Percentiles rank a stretch among this genome's conserved stretches.
Evolutionary conservation across 257 asterid species (phyloP).

Genomic region (Nicotiana otophora): DNA sequence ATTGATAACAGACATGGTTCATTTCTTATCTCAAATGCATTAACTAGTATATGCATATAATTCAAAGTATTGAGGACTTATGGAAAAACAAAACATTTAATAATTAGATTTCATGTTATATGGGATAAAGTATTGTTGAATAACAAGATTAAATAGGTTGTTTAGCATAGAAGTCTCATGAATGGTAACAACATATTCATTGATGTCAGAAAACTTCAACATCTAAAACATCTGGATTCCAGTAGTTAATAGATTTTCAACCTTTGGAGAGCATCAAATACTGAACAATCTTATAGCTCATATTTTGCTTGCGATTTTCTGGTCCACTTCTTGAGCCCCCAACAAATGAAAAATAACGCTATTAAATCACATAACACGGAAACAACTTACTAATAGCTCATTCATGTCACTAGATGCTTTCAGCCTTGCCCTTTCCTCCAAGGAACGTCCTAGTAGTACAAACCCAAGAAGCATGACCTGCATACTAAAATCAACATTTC

Average conservation of each 20-base stretch:
- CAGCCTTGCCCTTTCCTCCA: slow-evolving; percentile 94
- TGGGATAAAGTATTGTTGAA: not conserved
- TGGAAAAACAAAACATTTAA: not conserved
- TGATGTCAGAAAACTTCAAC: not conserved
- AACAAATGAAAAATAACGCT: no score
- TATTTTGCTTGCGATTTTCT: not conserved
- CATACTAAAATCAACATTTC: slow-evolving; percentile 52
- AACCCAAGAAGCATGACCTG: slow-evolving; percentile 99
- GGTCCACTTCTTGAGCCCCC: no score
- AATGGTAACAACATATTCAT: not conserved
- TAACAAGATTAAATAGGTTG: not conserved
- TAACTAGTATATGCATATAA: not conserved
- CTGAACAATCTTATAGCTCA: not conserved
- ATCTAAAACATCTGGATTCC: not conserved
- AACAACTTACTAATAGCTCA: slow-evolving; percentile 71
- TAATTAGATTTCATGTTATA: not conserved
- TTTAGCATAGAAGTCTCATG: not conserved
- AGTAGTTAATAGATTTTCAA: not conserved
- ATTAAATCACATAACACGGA: not conserved
- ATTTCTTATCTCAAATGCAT: not conserved
- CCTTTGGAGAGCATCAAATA: not conserved
- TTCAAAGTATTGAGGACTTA: not conserved
- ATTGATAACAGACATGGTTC: not conserved
- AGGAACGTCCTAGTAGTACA: slow-evolving; percentile 87
- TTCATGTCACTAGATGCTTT: slow-evolving; percentile 98